phyloP scores from a whole-genome alignment of 2,329 filamentous ascomycete species.

The Colletotrichum sp. region DNA sequence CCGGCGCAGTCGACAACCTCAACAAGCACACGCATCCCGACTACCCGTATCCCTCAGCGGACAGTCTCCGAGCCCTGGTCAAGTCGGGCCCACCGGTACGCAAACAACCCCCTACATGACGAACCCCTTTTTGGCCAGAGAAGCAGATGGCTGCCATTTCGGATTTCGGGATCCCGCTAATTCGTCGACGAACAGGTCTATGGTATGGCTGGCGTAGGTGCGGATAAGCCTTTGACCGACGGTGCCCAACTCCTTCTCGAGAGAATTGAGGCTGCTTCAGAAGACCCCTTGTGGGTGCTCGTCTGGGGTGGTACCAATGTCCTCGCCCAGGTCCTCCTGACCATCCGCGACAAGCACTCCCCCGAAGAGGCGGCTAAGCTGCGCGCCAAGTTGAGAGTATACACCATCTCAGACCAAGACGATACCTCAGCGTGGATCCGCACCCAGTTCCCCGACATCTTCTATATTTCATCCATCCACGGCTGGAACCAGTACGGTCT shows the following conservation, averaged over 20 bases:
- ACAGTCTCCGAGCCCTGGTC: conserved; percentile 38
- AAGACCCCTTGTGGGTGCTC: conserved; percentile 55
- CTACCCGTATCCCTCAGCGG: conserved; percentile 42
- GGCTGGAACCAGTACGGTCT: conserved; percentile 59
- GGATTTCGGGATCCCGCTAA: not conserved
- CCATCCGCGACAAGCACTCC: conserved; percentile 33
- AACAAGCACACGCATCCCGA: conserved; percentile 52
- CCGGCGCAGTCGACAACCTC: conserved; percentile 48
- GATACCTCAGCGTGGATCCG: conserved; percentile 62
- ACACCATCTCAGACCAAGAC: conserved; percentile 65
- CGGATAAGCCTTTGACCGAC: conserved; percentile 33
- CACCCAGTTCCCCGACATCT: conserved; percentile 54
- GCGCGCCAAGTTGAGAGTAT: conserved; percentile 50
- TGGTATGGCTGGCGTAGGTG: conserved; percentile 34
- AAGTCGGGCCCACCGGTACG: conserved; percentile 38
- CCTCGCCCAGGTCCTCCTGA: conserved; percentile 53
- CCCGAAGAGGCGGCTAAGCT: conserved; percentile 37
- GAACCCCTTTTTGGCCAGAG: not conserved
- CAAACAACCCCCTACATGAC: not conserved
- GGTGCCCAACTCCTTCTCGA: conserved; percentile 48
- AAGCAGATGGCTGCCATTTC: not conserved
- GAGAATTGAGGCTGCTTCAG: conserved; percentile 24
- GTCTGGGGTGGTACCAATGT: conserved; percentile 60
- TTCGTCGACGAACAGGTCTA: conserved; percentile 29
- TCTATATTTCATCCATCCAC: conserved; percentile 61